phyloP scores from a whole-genome alignment of 345 rosid genomes.

The Durio zibethinus region DNA sequence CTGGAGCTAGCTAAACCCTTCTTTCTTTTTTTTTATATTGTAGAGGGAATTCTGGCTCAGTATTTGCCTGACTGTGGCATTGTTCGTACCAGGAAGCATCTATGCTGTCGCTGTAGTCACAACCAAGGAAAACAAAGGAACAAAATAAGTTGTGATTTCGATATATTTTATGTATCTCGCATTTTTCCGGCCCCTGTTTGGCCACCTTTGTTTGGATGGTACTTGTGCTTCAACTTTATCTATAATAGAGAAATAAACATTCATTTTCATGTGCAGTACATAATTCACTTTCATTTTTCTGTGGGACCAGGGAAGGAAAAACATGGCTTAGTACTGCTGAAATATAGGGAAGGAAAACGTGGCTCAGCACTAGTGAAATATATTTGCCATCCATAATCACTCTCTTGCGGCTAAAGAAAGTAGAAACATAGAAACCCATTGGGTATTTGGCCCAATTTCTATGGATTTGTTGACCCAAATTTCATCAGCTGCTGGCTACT shows the following conservation, averaged over 20 bases:
- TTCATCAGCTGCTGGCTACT: background rate
- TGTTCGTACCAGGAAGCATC: conserved; percentile 1
- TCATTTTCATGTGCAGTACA: too few species aligned
- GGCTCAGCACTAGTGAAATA: too few species aligned
- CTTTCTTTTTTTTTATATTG: background rate
- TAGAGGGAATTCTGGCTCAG: background rate
- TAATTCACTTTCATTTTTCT: too few species aligned
- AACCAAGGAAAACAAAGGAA: background rate
- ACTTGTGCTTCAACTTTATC: background rate
- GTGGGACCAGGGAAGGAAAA: too few species aligned
- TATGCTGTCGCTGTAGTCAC: background rate
- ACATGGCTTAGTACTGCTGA: too few species aligned
- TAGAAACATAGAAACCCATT: background rate
- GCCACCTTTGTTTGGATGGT: background rate
- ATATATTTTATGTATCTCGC: too few species aligned
- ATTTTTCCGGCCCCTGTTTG: background rate
- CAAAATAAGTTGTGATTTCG: background rate
- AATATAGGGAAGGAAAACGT: too few species aligned
- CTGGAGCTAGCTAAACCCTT: background rate
- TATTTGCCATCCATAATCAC: too few species aligned
- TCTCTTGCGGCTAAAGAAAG: too few species aligned
- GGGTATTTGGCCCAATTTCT: background rate
- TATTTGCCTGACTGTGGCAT: background rate
- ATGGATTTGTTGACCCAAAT: background rate
- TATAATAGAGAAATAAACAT: too few species aligned